Conservation (phyloP, 176 grass and related monocot species). For the Eragrostis curvula region DNA sequence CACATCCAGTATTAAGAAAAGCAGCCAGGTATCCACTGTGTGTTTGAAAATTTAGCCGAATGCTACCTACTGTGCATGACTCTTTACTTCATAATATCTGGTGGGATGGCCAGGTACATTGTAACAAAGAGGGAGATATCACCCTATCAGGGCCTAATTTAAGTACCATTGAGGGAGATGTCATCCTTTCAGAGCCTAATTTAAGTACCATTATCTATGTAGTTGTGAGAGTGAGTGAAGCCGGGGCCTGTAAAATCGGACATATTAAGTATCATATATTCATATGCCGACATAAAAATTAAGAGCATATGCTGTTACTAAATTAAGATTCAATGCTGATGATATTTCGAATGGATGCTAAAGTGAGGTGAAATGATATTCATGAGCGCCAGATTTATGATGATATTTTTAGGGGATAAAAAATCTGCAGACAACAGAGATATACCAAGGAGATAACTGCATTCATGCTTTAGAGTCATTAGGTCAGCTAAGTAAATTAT, state of each 20-base stretch:
- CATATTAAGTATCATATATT: neutral
- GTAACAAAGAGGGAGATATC: neutral
- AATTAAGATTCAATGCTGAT: neutral
- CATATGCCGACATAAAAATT: neutral
- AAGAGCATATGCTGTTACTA: neutral
- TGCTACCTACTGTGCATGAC: neutral
- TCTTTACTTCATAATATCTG: neutral
- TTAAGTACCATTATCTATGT: neutral
- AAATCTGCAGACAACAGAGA: neutral
- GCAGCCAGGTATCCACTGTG: neutral
- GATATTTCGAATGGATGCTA: neutral
- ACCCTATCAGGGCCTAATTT: neutral
- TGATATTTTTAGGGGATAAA: neutral
- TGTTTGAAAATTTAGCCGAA: neutral
- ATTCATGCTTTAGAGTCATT: no score
- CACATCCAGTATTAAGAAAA: neutral
- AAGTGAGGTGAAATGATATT: neutral
- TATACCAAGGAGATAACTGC: no score
- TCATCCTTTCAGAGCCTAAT: neutral
- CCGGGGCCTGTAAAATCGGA: neutral
- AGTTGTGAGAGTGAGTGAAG: neutral
- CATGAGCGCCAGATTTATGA: neutral
- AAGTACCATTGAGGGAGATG: neutral
- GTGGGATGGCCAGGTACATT: neutral
- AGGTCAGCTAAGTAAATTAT: neutral